phyloP scores from a whole-genome alignment of 2,329 filamentous ascomycete species.

The Pseudocercospora fijiensis region DNA sequence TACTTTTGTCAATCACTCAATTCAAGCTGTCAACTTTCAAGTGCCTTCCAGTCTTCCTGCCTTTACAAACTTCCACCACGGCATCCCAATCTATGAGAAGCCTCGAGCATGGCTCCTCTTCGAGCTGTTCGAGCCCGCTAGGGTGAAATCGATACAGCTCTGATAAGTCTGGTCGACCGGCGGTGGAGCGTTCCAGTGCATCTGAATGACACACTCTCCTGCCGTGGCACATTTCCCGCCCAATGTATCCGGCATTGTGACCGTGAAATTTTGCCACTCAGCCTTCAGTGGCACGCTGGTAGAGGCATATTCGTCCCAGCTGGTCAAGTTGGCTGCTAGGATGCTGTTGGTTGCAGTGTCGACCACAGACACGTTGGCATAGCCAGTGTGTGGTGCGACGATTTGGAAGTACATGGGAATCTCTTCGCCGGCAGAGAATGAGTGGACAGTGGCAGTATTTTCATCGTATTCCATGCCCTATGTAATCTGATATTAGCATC shows the following conservation, averaged over 20 bases:
- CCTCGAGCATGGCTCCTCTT: constrained; percentile 20
- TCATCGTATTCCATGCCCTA: constrained; percentile 60
- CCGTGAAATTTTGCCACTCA: constrained; percentile 51
- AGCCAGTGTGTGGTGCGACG: constrained; percentile 55
- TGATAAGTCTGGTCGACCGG: constrained; percentile 61
- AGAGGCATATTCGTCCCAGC: constrained; percentile 57
- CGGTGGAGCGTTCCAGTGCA: constrained; percentile 58
- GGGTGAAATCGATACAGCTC: constrained; percentile 60
- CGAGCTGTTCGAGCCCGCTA: constrained; percentile 33
- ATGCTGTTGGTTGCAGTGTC: constrained; percentile 53
- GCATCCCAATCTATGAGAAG: background rate
- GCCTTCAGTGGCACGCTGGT: constrained; percentile 44
- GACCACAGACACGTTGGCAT: constrained; percentile 60
- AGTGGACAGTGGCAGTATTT: constrained; percentile 54
- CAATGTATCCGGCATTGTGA: constrained; percentile 56
- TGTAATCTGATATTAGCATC: background rate
- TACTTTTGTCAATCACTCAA: background rate
- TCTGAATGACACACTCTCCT: constrained; percentile 59
- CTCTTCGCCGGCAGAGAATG: constrained; percentile 52
- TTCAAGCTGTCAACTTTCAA: background rate
- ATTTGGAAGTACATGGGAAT: constrained; percentile 50
- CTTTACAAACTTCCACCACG: background rate
- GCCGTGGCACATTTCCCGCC: constrained; percentile 48
- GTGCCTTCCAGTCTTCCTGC: background rate
- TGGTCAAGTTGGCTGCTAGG: constrained; percentile 55